These are phyloP conservation scores for Notholithocarpus densiflorus DNA, from an alignment of 306 rosid species.

Conservation along the genomic window DNA sequence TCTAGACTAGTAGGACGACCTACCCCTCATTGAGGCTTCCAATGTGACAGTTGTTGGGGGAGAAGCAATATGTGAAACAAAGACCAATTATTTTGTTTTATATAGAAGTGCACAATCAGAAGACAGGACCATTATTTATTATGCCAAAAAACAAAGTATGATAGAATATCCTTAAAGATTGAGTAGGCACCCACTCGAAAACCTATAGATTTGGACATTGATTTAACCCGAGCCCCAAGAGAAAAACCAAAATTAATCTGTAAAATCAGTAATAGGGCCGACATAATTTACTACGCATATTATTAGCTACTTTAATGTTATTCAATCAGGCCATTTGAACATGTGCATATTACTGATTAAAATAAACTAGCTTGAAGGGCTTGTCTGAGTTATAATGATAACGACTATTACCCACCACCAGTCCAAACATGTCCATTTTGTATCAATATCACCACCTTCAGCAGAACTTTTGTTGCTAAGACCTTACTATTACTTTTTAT, in stretches of 20 bases:
- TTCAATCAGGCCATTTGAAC: not conserved
- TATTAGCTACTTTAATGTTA: not conserved
- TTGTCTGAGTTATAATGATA: not conserved
- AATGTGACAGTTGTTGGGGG: too few relatives aligned
- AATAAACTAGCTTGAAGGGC: not conserved
- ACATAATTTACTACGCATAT: not conserved
- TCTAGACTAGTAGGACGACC: too few relatives aligned
- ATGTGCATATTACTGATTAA: not conserved
- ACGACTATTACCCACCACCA: not conserved
- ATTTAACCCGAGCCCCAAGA: not conserved
- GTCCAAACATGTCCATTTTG: not conserved
- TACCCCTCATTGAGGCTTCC: too few relatives aligned
- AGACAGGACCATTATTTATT: not conserved
- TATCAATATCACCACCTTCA: not conserved
- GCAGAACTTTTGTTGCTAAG: not conserved
- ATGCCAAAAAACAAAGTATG: not conserved
- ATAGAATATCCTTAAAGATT: not conserved
- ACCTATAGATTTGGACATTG: slow-evolving; percentile 3
- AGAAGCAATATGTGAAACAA: not conserved
- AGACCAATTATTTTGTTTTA: not conserved
- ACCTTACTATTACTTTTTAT: too few relatives aligned
- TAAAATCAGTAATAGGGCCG: not conserved
- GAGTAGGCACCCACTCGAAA: not conserved
- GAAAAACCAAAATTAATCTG: not conserved
- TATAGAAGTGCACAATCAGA: not conserved